These are phyloP conservation scores for Sphaceloma murrayae DNA, from an alignment of 2,329 filamentous ascomycete species.

Conservation along the genomic window DNA sequence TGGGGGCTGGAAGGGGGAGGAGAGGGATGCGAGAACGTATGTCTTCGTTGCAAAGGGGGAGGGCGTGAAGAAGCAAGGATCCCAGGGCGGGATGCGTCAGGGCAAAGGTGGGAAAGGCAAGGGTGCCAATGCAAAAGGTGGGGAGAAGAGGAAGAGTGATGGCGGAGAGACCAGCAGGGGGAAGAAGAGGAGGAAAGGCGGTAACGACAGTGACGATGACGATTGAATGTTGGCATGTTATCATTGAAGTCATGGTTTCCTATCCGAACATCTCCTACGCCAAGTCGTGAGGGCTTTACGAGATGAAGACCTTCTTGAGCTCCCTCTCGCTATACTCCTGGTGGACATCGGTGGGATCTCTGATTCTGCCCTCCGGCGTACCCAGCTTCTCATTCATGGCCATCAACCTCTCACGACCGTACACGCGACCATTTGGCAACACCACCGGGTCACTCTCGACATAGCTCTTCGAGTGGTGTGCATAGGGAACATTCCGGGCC, in stretches of 20 bases:
- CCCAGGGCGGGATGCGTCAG: no score
- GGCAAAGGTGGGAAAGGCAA: constrained; percentile 16
- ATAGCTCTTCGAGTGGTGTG: constrained; percentile 87
- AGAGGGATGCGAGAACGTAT: constrained; percentile 38
- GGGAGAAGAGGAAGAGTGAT: constrained; percentile 16
- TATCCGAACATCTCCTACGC: background rate
- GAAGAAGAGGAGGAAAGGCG: constrained; percentile 22
- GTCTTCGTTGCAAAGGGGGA: constrained; percentile 35
- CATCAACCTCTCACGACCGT: constrained; percentile 63
- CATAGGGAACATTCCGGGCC: constrained; percentile 80
- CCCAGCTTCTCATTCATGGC: constrained; percentile 73
- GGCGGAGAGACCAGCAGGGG: constrained; percentile 14
- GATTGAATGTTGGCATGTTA: constrained; percentile 16
- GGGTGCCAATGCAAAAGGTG: background rate
- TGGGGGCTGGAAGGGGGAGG: constrained; percentile 41
- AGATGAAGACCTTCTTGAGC: constrained; percentile 85
- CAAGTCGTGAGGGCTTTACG: constrained; percentile 36
- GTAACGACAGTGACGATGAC: constrained; percentile 22
- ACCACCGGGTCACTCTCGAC: constrained; percentile 81
- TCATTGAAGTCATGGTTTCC: constrained; percentile 25
- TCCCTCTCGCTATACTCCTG: constrained; percentile 53
- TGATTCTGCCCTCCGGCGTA: constrained; percentile 54
- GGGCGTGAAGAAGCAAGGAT: constrained; percentile 15
- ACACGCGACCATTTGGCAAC: constrained; percentile 78
- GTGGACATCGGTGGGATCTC: constrained; percentile 64